Conservation (phyloP, 805 yeast genomes). For the Yamadazyma paraphyllophila region DNA sequence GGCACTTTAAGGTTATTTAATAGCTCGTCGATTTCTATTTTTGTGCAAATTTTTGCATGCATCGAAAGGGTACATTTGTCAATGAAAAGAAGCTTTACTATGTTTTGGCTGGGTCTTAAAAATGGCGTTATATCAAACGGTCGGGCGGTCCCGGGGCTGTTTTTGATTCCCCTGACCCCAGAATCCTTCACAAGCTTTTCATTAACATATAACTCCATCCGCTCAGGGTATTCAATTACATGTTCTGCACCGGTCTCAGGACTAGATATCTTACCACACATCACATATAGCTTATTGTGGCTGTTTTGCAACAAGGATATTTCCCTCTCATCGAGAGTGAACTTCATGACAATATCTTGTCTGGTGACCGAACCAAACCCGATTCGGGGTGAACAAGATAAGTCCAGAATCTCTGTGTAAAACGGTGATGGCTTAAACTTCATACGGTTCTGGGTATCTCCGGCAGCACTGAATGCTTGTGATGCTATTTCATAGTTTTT, state of each 20-base stretch:
- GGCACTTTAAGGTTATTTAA: not conserved
- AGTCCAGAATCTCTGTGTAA: conserved; percentile 45
- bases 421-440: conserved; percentile 39
- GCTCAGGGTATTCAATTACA: conserved; percentile 63
- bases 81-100: conserved; percentile 54
- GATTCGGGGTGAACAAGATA: conserved; percentile 49
- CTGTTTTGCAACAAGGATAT: conserved; percentile 36
- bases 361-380: conserved; percentile 26
- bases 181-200: conserved; percentile 41
- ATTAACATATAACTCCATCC: conserved; percentile 67
- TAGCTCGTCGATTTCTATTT: not conserved
- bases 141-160: conserved; percentile 70
- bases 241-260: not conserved
- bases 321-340: conserved; percentile 29
- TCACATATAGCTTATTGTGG: conserved; percentile 40
- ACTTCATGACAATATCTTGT: conserved; percentile 36
- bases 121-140: conserved; percentile 73
- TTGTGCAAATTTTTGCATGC: conserved; percentile 36
- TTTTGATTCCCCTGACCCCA: conserved; percentile 72
- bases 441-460: not conserved
- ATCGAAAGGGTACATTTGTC: conserved; percentile 49
- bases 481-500: not conserved
- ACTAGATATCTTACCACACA: conserved; percentile 48
- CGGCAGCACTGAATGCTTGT: not conserved
- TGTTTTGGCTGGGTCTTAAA: not conserved